Evolutionary conservation across 2,329 filamentous ascomycete species (phyloP).

Genomic region (Exophiala lecanii-corni): DNA sequence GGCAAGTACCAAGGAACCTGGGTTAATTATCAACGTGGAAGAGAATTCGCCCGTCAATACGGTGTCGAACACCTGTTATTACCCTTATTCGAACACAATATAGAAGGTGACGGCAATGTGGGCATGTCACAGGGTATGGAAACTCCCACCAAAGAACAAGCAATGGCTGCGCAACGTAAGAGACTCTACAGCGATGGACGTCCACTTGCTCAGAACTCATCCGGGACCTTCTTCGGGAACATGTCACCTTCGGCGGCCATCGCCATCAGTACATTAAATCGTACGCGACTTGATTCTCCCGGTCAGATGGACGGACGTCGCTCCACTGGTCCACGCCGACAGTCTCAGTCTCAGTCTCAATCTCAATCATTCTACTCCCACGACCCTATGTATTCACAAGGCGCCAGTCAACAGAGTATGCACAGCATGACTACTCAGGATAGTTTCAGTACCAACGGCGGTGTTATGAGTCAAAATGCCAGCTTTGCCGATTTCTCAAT

Average conservation of each 20-base stretch:
- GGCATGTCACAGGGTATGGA: constrained; percentile 72
- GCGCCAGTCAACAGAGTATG: constrained; percentile 74
- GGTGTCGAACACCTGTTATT: constrained; percentile 48
- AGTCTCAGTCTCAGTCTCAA: constrained; percentile 58
- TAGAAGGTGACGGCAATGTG: constrained; percentile 49
- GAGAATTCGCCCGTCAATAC: constrained; percentile 81
- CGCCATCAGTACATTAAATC: constrained; percentile 93
- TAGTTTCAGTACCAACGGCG: constrained; percentile 54
- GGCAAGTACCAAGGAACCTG: constrained; percentile 99
- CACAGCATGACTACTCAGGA: constrained; percentile 68
- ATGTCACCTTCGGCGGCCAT: constrained; percentile 91
- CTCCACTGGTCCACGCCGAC: constrained; percentile 65
- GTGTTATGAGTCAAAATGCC: constrained; percentile 55
- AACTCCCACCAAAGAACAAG: constrained; percentile 96
- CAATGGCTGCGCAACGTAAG: constrained; percentile 93
- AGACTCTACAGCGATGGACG: constrained; percentile 83
- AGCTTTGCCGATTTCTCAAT: constrained; percentile 26
- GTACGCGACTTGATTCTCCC: constrained; percentile 88
- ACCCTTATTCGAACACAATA: constrained; percentile 48
- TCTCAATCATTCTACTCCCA: constrained; percentile 63
- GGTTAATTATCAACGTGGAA: constrained; percentile 89
- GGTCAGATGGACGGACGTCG: constrained; percentile 61
- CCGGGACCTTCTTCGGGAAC: constrained; percentile 93
- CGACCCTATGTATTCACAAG: constrained; percentile 59
- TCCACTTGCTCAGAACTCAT: constrained; percentile 55